A percentile compares a stretch with the other conserved stretches of the same genome.
These are phyloP conservation scores for Diphasiastrum complanatum DNA, from an alignment of 83 land plant genomes.

Conservation along the genomic window DNA sequence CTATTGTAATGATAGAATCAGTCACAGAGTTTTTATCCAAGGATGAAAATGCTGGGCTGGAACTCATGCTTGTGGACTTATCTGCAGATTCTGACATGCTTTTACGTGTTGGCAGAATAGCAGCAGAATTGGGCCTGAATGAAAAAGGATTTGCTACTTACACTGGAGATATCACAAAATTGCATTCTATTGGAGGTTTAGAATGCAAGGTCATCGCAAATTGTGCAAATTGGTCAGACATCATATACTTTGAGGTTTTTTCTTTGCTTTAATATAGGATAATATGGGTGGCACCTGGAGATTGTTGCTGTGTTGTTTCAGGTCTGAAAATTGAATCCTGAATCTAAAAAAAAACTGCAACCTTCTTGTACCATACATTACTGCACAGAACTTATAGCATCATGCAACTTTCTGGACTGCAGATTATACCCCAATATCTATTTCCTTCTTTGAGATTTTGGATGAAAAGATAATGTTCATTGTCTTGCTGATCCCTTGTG, in stretches of 20 bases:
- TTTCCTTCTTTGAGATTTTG: too few relatives aligned
- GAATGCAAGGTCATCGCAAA: constrained; percentile 70
- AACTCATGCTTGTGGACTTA: constrained; percentile 73
- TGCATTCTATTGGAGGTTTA: constrained; percentile 47
- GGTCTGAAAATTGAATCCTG: too few relatives aligned
- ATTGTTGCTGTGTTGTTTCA: too few relatives aligned
- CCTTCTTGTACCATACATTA: too few relatives aligned
- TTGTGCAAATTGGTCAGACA: constrained; percentile 83
- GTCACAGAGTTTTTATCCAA: constrained; percentile 42
- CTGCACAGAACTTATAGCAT: too few relatives aligned
- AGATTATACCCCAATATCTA: too few relatives aligned
- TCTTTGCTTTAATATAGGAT: too few relatives aligned
- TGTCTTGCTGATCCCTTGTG: too few relatives aligned
- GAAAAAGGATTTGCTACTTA: constrained; percentile 47
- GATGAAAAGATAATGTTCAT: too few relatives aligned
- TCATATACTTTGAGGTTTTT: background rate
- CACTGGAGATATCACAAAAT: constrained; percentile 75
- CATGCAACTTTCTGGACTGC: too few relatives aligned
- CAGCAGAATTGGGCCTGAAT: constrained; percentile 43
- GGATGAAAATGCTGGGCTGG: constrained; percentile 33
- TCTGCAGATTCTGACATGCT: constrained; percentile 57
- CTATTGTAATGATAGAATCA: constrained; percentile 67
- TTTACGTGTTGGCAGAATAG: constrained; percentile 54
- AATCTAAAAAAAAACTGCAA: too few relatives aligned
- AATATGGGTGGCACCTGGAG: too few relatives aligned